Evolutionary conservation across 139 green algal genomes (phyloP).

Genomic region (Penium margaritaceum): DNA sequence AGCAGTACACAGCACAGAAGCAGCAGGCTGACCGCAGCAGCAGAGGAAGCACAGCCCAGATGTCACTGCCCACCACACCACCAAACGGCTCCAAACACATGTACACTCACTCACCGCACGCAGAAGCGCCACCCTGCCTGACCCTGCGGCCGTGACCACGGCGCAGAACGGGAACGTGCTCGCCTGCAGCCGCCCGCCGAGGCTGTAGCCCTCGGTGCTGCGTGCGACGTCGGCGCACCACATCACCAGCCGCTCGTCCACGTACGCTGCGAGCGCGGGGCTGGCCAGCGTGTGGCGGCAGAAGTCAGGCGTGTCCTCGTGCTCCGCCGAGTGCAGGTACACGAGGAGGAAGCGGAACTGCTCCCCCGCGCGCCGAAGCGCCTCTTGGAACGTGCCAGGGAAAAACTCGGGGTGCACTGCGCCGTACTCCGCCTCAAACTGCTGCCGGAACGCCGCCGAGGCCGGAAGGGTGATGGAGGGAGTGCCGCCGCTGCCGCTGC

Average conservation of each 20-base stretch:
- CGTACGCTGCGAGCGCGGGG: constrained; percentile 8
- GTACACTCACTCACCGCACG: constrained; percentile 17
- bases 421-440: constrained; percentile 41
- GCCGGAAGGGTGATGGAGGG: too few relatives aligned
- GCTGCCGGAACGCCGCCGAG: constrained; percentile 23
- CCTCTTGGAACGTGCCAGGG: constrained; percentile 27
- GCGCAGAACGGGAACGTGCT: constrained; percentile 43
- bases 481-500: too few relatives aligned
- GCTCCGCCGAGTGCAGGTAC: constrained; percentile 50
- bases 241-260: constrained; percentile 41
- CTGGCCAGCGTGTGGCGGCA: constrained; percentile 31
- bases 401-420: constrained; percentile 36
- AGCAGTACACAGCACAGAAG: too few relatives aligned
- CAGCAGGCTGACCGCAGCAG: too few relatives aligned
- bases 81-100: too few relatives aligned
- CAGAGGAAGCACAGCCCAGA: too few relatives aligned
- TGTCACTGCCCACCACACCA: too few relatives aligned
- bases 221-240: constrained; percentile 44
- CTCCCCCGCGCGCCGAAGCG: constrained; percentile 24
- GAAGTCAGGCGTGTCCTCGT: constrained; percentile 25
- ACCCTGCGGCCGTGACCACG: constrained; percentile 26
- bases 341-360: constrained; percentile 47
- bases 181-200: constrained; percentile 35
- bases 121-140: constrained; percentile 27
- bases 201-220: constrained; percentile 39